phyloP scores from a whole-genome alignment of 805 yeast species.

The Cyberlindnera nakhonratchasimensis region DNA sequence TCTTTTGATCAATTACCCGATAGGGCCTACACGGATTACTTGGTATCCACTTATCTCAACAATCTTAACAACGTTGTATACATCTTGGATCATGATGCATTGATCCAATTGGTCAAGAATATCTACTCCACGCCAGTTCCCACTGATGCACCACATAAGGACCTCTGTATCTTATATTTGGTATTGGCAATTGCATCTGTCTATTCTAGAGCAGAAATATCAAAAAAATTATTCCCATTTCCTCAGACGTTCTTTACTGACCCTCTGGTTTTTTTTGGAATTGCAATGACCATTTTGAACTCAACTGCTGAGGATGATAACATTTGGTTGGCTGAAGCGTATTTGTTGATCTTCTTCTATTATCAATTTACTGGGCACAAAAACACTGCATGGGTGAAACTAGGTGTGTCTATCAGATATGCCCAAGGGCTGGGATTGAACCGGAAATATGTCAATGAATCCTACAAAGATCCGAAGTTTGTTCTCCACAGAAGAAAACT shows the following conservation, averaged over 20 bases:
- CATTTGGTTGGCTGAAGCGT: conserved; percentile 41
- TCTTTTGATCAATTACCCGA: conserved; percentile 31
- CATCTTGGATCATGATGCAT: conserved; percentile 35
- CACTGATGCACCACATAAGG: conserved; percentile 24
- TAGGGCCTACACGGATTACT: conserved; percentile 29
- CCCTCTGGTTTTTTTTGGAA: conserved; percentile 35
- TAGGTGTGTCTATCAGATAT: conserved; percentile 40
- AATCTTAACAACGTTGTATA: conserved; percentile 40
- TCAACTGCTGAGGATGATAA: conserved; percentile 37
- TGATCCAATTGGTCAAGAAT: conserved; percentile 29
- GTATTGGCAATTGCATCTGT: conserved; percentile 41
- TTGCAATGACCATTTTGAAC: conserved; percentile 33
- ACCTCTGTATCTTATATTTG: conserved; percentile 36
- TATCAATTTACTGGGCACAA: conserved; percentile 39
- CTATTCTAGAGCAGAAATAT: conserved; percentile 32
- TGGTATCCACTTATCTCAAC: conserved; percentile 33
- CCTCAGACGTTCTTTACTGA: conserved; percentile 23
- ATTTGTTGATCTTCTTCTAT: conserved; percentile 38
- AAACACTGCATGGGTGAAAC: conserved; percentile 41
- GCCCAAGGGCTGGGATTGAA: conserved; percentile 43
- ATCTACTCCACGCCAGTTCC: conserved; percentile 32
- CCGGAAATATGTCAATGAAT: conserved; percentile 37
- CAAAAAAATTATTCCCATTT: conserved; percentile 27
- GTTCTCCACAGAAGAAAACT: conserved; percentile 32
- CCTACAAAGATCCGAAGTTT: conserved; percentile 29